Conservation (phyloP, 768 basidiomycete species). For the Tricholoma matsutake region DNA sequence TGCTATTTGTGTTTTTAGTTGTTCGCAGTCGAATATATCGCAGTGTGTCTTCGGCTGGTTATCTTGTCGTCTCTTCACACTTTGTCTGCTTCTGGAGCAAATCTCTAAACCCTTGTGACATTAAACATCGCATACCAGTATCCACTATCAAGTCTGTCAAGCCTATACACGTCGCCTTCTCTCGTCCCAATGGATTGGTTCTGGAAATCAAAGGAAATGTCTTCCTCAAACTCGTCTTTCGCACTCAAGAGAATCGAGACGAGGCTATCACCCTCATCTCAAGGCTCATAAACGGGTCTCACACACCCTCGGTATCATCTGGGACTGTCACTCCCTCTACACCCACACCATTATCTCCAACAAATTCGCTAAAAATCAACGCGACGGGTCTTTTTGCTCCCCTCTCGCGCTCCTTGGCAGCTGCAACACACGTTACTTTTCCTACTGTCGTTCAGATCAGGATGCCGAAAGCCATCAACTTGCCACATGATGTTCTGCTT, state of each 20-base stretch:
- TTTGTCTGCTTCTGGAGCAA: constrained; percentile 48
- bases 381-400: constrained; percentile 43
- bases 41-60: constrained; percentile 35
- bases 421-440: constrained; percentile 25
- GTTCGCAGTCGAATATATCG: constrained; percentile 33
- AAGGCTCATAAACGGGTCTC: constrained; percentile 9
- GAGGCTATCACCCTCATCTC: constrained; percentile 40
- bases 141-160: constrained; percentile 38
- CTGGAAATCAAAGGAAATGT: constrained; percentile 45
- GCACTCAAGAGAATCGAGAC: constrained; percentile 35
- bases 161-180: constrained; percentile 25
- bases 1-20: constrained; percentile 23
- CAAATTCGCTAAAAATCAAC: constrained; percentile 11
- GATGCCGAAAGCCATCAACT: constrained; percentile 47
- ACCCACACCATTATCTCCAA: constrained; percentile 2
- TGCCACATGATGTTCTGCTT: constrained; percentile 35
- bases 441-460: constrained; percentile 25
- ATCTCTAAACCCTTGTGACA: constrained; percentile 33
- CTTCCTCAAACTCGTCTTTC: constrained; percentile 50
- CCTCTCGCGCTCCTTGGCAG: constrained; percentile 38
- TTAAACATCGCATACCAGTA: constrained; percentile 42
- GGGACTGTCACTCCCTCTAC: constrained; percentile 4
- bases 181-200: constrained; percentile 35
- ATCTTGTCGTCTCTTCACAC: constrained; percentile 37
- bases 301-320: constrained; percentile 7